Conservation (phyloP, 2,329 filamentous ascomycete genomes). For the Magnaporthiopsis incrustans region DNA sequence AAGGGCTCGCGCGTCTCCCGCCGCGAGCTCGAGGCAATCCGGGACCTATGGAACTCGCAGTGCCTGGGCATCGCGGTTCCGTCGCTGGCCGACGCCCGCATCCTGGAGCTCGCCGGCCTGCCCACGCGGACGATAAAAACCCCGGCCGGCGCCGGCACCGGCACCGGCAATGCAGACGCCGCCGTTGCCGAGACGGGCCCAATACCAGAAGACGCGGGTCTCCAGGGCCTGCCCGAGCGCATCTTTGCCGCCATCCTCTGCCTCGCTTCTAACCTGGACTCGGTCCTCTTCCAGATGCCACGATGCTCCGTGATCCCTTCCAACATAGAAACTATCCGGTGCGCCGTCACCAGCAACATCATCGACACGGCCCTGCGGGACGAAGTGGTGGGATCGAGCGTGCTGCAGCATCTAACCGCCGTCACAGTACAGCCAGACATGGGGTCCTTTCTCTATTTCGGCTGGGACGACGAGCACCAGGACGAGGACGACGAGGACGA, state of each 20-base stretch:
- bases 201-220: background rate
- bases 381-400: conserved; percentile 1
- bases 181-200: background rate
- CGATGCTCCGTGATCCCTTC: conserved; percentile 1
- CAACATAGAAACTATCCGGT: conserved; percentile 2
- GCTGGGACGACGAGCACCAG: conserved; percentile 3
- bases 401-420: conserved; percentile 6
- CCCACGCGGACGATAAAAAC: background rate
- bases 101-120: conserved; percentile 4
- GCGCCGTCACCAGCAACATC: conserved; percentile 3
- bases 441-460: conserved; percentile 3
- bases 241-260: conserved; percentile 7
- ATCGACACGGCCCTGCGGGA: conserved; percentile 7
- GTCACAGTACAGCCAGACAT: conserved; percentile 6
- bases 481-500: conserved; percentile 3
- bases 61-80: conserved; percentile 2
- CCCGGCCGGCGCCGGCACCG: background rate
- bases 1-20: conserved; percentile 3
- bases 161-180: background rate
- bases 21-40: conserved; percentile 3
- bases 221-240: conserved; percentile 5
- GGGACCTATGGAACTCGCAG: conserved; percentile 1
- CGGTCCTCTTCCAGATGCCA: conserved; percentile 7
- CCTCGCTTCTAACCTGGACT: conserved; percentile 4
- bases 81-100: conserved; percentile 3